Evolutionary conservation across 805 yeast species (phyloP).

Genomic region (Ogataea trehalophila): DNA sequence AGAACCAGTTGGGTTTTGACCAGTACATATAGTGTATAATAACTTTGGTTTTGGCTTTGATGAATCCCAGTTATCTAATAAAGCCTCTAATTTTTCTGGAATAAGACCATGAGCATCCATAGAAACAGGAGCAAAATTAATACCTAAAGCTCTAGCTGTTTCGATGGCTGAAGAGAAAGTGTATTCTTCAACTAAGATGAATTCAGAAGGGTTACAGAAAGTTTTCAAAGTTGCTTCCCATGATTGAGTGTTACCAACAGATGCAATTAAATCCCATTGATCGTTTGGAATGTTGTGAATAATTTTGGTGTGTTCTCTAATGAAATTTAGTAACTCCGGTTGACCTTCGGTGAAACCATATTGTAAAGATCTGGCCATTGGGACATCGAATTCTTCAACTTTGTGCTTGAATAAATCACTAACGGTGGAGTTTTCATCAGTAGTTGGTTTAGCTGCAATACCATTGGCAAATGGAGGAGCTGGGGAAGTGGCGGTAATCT

Average conservation of each 20-base stretch:
- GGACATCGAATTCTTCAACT: constrained; percentile 54
- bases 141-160: constrained; percentile 58
- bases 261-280: constrained; percentile 70
- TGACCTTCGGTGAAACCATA: constrained; percentile 87
- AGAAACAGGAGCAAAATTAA: constrained; percentile 57
- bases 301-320: constrained; percentile 68
- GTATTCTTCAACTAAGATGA: constrained; percentile 71
- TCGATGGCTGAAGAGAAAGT: constrained; percentile 73
- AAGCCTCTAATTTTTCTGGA: constrained; percentile 49
- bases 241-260: constrained; percentile 87
- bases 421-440: constrained; percentile 32
- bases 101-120: constrained; percentile 64
- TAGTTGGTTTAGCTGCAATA: constrained; percentile 56
- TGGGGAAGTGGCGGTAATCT: constrained; percentile 65
- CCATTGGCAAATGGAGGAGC: constrained; percentile 77
- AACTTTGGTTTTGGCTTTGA: constrained; percentile 68
- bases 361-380: constrained; percentile 82
- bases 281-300: constrained; percentile 48
- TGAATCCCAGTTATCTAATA: constrained; percentile 56
- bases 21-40: constrained; percentile 88
- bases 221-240: constrained; percentile 82
- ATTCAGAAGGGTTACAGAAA: constrained; percentile 53
- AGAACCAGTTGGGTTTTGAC: constrained; percentile 97
- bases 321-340: constrained; percentile 58
- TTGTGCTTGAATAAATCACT: constrained; percentile 36